Conservation (phyloP, 2,329 filamentous ascomycete genomes). For the Arachnomyces sp. region DNA sequence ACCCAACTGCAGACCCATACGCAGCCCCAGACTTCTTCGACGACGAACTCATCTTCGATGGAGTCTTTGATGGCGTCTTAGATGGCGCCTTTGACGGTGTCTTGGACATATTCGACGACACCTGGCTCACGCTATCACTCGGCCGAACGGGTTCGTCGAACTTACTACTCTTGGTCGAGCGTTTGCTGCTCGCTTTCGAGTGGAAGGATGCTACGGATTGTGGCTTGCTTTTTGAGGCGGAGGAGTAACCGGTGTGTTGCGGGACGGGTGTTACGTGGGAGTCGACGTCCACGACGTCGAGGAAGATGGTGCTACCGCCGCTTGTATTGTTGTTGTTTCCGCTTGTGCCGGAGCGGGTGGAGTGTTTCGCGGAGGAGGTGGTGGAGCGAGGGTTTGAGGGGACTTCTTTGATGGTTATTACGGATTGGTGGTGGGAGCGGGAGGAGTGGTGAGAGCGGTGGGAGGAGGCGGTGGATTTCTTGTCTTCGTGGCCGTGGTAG, state of each 20-base stretch:
- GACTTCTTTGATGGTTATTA: slow-evolving; percentile 10
- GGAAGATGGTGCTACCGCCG: slow-evolving; percentile 20
- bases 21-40: too few species aligned
- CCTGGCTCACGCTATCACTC: slow-evolving; percentile 34
- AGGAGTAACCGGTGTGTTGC: slow-evolving; percentile 14
- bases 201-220: too few species aligned
- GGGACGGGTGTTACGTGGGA: slow-evolving; percentile 58
- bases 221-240: slow-evolving; percentile 1
- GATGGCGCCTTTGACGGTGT: slow-evolving; percentile 4
- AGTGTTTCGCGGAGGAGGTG: slow-evolving; percentile 13
- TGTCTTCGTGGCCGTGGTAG: slow-evolving; percentile 15
- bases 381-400: slow-evolving; percentile 10
- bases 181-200: slow-evolving; percentile 5
- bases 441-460: slow-evolving; percentile 9
- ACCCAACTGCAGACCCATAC: too few species aligned
- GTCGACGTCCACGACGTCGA: slow-evolving; percentile 25
- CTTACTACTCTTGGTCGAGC: slow-evolving; percentile 17
- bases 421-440: slow-evolving; percentile 8
- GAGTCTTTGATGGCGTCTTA: too few species aligned
- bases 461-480: slow-evolving; percentile 7
- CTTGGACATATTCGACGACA: slow-evolving; percentile 22
- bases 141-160: slow-evolving; percentile 32
- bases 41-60: too few species aligned
- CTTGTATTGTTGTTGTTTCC: slow-evolving; percentile 3
- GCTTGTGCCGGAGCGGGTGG: slow-evolving; percentile 1